Evolutionary conservation across 1,284 basidiomycete species (phyloP), one percentile per base, ranked within the genome.

Genomic region (Apiotrichum laibachii): DNA sequence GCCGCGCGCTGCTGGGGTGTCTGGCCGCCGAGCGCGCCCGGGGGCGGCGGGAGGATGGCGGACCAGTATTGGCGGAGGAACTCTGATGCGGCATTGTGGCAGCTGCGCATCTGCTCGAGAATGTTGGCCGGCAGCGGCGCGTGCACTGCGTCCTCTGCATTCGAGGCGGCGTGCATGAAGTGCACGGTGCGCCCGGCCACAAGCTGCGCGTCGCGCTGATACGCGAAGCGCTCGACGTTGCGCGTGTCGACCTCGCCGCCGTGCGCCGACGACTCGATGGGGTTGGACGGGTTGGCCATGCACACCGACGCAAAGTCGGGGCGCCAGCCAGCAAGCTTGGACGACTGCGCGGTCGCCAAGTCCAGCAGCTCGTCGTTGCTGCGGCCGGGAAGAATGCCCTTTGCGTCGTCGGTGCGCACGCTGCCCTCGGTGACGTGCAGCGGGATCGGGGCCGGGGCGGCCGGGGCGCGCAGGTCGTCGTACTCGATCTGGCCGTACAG

Each of bases 11-110:
- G 72, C 19, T 67, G 68, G 1, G 67, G 59, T 13, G 69, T 63
- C 42, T 67, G 57, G 0, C 61, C 43, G 33, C 66, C 72, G 15
- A 82, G 71, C 37, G 90, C 86, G 19, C 82, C 80, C 0, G 84
- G 78, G 6, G 71, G 70, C 2, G 88, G 84, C 1, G 94, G 94
- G 57, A 94, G 88, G 52, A 91, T 84, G 0, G 92, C 85, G 12
- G 88, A 83, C 93, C 94, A 99, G 72, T 93, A 98, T 72, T 98
- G 95, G 12, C 95, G 85, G 12, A 99, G 81, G 74, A 98, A 97
- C 76, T 99, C 95, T 66, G 91, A 93, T 2, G 93, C 88, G 1
- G 93, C 88, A 0, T 91, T 92, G 71, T 97, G 92, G 67, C 90
- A 89, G 0, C 89, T 89, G 11, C 86, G 85, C 83, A 97, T 88